Evolutionary conservation across 352 stramenopile genomes (phyloP), one percentile per base, ranked within the genome.

Genomic region (Pythium pyrilobum): DNA sequence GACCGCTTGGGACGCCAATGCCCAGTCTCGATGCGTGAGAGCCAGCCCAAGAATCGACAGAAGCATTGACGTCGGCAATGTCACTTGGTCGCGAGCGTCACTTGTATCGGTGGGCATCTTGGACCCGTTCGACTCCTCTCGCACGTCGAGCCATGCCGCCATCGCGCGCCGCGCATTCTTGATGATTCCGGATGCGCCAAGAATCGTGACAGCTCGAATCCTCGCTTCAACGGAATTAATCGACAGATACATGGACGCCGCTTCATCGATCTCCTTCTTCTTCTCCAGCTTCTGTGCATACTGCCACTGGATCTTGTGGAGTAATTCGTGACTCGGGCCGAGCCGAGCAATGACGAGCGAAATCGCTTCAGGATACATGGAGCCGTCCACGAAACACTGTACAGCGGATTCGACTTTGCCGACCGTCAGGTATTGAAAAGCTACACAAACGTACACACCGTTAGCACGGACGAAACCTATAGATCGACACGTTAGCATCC

Each of bases 381-480:
- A 38, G 3, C 67, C 71, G 21, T 63, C 68, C 25, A 65, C 45
- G 16, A 88, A 61, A 40, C 70, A 74, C 24, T 62, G 44, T 4
- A 83, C 49, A 10, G 79, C 77, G 0, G 65, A 59, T 16, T 71
- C 66, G n/a, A 86, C 63, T 46, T 89, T 85, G 5, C 65, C 67
- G 23, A 90, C 67, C 15, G 70, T 70, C 10, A 89, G 54, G 29
- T 74, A 90, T 50, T 87, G 67, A 37, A 83, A 52, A 15, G 77
- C 81, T 83, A 41, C 3, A 43, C 2, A 24, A 7, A 12, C 32
- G 8, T 21, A 23, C 39, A 9, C 31, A 58, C 0, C 3, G 20
- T 36, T 31, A 15, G 1, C 10, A 13, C 31, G 42, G 3, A 47
- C 28, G 7, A 15, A 15, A 48, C n/a, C 33, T 9, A 23, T 16